These are phyloP conservation scores for Chlorella sorokiniana DNA, from an alignment of 139 green algal species.

Conservation along the genomic window DNA sequence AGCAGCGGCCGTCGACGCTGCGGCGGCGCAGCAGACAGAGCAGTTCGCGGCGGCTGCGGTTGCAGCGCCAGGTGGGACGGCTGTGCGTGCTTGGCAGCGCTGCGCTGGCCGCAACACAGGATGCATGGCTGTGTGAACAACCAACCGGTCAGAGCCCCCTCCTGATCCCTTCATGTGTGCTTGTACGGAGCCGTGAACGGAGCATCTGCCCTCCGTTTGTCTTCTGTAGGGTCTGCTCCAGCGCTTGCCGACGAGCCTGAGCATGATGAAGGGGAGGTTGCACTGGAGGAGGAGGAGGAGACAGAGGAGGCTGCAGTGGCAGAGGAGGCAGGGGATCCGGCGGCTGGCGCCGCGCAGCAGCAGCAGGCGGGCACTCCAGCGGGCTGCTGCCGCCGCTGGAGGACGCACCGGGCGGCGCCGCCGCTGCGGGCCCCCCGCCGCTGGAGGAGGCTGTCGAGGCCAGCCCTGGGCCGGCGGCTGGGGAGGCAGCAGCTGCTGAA, in stretches of 20 bases:
- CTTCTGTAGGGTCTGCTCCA: too few relatives aligned
- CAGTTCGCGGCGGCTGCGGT: background rate
- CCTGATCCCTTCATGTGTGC: background rate
- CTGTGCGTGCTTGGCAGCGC: background rate
- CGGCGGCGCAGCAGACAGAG: background rate
- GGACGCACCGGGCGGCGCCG: background rate
- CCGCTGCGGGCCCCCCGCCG: background rate
- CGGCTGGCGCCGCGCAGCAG: background rate
- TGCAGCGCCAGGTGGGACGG: background rate
- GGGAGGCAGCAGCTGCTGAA: background rate
- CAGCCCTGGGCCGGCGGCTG: background rate
- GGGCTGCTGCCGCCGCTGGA: background rate
- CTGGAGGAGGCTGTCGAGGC: background rate
- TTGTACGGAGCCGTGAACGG: background rate
- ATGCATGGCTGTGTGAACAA: background rate
- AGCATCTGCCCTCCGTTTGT: background rate
- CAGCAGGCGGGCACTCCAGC: background rate
- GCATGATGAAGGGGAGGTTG: conserved; percentile 16
- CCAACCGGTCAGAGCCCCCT: background rate
- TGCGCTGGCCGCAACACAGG: background rate
- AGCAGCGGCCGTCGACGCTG: background rate
- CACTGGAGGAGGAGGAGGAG: background rate
- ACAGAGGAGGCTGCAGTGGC: conserved; percentile 4
- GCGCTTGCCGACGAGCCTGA: conserved; percentile 2
- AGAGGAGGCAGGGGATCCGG: too few relatives aligned